Conservation (phyloP, 148 eudicot genomes). For the Nepenthes gracilis region DNA sequence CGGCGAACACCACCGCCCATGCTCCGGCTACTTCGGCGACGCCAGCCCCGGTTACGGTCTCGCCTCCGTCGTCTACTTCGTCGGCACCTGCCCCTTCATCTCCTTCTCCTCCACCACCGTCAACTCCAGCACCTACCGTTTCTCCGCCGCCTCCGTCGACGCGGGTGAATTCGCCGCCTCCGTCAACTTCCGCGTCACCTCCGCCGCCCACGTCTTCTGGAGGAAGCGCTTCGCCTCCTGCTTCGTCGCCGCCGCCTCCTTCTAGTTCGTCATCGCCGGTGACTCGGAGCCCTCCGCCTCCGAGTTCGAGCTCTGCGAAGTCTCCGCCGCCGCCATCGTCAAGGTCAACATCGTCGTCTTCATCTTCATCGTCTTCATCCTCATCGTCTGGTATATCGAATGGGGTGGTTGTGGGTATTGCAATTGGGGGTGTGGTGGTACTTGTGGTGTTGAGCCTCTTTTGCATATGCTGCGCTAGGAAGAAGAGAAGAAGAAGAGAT, state of each 20-base stretch:
- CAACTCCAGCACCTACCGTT: background rate
- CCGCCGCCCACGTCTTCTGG: conserved; percentile 9
- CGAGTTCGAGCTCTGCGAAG: background rate
- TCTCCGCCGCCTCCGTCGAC: conserved; percentile 2
- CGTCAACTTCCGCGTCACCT: conserved; percentile 6
- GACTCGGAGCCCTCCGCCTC: conserved; percentile 10
- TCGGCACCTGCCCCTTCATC: no score
- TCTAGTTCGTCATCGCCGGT: conserved; percentile 17
- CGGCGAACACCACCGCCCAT: no score
- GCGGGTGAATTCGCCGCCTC: background rate
- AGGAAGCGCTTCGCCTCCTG: conserved; percentile 6
- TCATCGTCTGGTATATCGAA: conserved; percentile 18
- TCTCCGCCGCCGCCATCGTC: conserved; percentile 16
- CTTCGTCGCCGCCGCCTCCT: conserved; percentile 12
- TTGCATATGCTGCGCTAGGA: conserved; percentile 39
- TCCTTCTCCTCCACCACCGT: no score
- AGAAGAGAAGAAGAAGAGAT: conserved; percentile 38
- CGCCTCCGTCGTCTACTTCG: no score
- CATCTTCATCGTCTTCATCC: conserved; percentile 11
- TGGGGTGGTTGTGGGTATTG: conserved; percentile 35
- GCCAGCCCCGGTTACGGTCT: no score
- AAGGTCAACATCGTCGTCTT: background rate
- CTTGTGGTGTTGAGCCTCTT: conserved; percentile 35
- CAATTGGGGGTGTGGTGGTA: conserved; percentile 40
- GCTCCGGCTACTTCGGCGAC: no score